These are phyloP conservation scores for Thelephora ganbajun DNA, from an alignment of 768 basidiomycete species.

Conservation along the genomic window DNA sequence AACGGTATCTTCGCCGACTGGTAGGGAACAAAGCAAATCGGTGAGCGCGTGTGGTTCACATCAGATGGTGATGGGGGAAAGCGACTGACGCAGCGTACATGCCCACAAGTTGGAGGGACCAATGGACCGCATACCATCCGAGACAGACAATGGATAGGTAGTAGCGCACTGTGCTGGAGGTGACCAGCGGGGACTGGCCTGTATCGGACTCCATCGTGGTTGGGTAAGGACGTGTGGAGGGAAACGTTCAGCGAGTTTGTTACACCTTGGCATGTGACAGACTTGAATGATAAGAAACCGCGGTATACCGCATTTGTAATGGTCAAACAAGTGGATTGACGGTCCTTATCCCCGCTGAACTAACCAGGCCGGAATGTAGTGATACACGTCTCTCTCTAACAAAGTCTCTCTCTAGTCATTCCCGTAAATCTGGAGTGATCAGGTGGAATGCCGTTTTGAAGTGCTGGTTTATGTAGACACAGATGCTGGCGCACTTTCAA, in stretches of 20 bases:
- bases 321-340: constrained; percentile 1
- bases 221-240: neutral
- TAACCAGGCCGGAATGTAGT: no score
- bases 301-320: neutral
- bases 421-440: neutral
- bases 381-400: no score
- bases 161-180: neutral
- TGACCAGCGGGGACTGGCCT: constrained; percentile 8
- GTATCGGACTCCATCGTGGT: neutral
- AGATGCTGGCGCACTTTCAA: neutral
- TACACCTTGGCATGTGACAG: no score
- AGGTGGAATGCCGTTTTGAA: neutral
- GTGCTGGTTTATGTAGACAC: no score
- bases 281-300: no score
- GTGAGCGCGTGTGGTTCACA: neutral
- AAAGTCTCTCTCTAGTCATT: no score
- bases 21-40: neutral
- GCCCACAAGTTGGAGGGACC: constrained; percentile 20
- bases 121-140: constrained; percentile 27
- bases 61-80: neutral
- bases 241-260: no score
- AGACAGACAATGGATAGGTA: constrained; percentile 9
- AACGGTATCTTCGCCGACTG: constrained; percentile 62
- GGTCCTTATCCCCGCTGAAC: no score
- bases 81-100: constrained; percentile 18